phyloP scores from a whole-genome alignment of 2,329 filamentous ascomycete genomes.

The Cladosporium velox region DNA sequence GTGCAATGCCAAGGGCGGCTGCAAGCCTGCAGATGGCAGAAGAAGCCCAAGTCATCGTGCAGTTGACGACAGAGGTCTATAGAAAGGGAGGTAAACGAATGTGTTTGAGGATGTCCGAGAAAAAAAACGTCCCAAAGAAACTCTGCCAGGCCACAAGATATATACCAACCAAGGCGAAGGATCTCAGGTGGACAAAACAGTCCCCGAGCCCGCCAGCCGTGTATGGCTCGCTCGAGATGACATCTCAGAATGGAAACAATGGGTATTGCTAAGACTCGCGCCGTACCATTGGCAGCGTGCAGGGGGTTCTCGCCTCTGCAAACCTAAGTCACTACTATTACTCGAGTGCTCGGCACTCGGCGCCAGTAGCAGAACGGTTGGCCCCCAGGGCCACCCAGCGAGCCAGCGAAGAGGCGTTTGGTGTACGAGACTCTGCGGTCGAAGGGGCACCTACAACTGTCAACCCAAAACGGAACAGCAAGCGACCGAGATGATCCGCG shows the following conservation, averaged over 20 bases:
- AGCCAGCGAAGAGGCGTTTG: background rate
- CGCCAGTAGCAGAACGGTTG: background rate
- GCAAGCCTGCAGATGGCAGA: slow-evolving; percentile 16
- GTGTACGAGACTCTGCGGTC: background rate
- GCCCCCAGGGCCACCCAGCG: background rate
- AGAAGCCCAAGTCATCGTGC: slow-evolving; percentile 10
- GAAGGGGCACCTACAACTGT: background rate
- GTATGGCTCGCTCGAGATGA: background rate
- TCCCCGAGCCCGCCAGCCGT: background rate
- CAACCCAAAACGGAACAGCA: slow-evolving; percentile 2
- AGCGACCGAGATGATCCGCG: slow-evolving; percentile 3
- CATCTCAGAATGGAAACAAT: slow-evolving; percentile 16
- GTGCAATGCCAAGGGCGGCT: slow-evolving; percentile 16
- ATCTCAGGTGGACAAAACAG: background rate
- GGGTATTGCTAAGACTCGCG: slow-evolving; percentile 16
- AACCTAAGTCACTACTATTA: background rate
- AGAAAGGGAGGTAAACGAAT: background rate
- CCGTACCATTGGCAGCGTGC: slow-evolving; percentile 19
- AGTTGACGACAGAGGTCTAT: background rate
- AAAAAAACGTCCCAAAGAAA: background rate
- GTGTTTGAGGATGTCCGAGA: slow-evolving; percentile 7
- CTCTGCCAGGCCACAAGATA: slow-evolving; percentile 5
- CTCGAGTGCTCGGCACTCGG: slow-evolving; percentile 14
- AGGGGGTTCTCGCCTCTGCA: slow-evolving; percentile 17
- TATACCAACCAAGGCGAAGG: slow-evolving; percentile 8